Conservation (phyloP, 371 early-diverging fungal species). For the Mortierella sp. region DNA sequence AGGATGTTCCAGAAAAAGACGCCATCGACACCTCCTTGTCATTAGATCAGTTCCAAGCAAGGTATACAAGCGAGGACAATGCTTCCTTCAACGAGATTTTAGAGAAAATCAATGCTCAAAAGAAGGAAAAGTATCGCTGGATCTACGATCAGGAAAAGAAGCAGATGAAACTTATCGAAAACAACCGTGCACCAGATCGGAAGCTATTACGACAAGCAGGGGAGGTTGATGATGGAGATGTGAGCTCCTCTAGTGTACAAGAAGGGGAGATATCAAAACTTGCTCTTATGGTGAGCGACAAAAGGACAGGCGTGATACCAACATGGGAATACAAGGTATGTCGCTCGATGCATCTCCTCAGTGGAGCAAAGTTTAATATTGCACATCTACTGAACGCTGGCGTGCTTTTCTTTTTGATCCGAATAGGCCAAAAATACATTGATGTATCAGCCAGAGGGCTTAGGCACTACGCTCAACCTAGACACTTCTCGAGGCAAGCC, state of each 20-base stretch:
- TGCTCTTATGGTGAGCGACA: conserved; percentile 23
- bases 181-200: conserved; percentile 3
- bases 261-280: conserved; percentile 15
- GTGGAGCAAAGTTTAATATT: background rate
- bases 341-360: background rate
- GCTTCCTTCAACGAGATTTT: conserved; percentile 81
- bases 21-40: conserved; percentile 50
- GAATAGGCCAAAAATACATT: conserved; percentile 53
- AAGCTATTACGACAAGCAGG: conserved; percentile 28
- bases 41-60: conserved; percentile 79
- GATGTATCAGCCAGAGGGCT: conserved; percentile 59
- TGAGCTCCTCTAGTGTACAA: background rate
- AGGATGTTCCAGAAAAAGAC: background rate
- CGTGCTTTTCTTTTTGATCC: background rate
- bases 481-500: conserved; percentile 25
- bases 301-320: conserved; percentile 22
- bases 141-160: conserved; percentile 74
- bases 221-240: conserved; percentile 8
- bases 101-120: conserved; percentile 71
- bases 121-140: conserved; percentile 76
- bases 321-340: conserved; percentile 55
- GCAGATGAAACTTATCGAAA: conserved; percentile 35
- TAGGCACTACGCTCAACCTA: conserved; percentile 29
- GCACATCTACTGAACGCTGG: background rate
- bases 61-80: conserved; percentile 90